Percentiles rank a stretch among this genome's conserved stretches.
Evolutionary conservation across 2,329 filamentous ascomycete genomes (phyloP).

Genomic region (Ophiostoma triangulosporum): DNA sequence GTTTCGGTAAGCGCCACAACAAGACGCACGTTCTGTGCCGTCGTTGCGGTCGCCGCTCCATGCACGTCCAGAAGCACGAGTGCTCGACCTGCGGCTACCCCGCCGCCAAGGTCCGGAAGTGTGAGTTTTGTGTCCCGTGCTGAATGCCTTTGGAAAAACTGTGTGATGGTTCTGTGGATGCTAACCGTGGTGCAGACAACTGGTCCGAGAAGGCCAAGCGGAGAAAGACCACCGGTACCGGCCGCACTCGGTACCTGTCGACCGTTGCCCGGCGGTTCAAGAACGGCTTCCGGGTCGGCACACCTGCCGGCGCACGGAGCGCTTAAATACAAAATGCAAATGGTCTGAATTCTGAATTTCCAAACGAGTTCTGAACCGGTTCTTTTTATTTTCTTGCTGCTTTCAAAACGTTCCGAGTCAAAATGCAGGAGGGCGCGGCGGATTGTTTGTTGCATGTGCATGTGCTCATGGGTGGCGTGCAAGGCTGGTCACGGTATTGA

Average conservation of each 20-base stretch:
- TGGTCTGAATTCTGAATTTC: too few species aligned
- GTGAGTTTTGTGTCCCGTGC: constrained; percentile 46
- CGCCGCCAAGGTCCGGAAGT: constrained; percentile 93
- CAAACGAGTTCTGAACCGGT: background rate
- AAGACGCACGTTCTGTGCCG: constrained; percentile 98
- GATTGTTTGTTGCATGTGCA: background rate
- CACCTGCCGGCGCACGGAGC: constrained; percentile 68
- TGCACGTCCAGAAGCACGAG: constrained; percentile 99
- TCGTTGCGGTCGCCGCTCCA: constrained; percentile 92
- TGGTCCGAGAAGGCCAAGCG: constrained; percentile 99
- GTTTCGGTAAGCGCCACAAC: constrained; percentile 58
- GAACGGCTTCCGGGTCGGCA: constrained; percentile 92
- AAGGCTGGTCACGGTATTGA: background rate
- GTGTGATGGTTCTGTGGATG: background rate
- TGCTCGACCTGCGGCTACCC: constrained; percentile 94
- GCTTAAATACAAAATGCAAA: too few species aligned
- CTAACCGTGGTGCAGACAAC: constrained; percentile 54
- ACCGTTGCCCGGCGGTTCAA: constrained; percentile 83
- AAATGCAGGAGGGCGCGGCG: constrained; percentile 1
- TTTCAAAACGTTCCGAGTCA: background rate
- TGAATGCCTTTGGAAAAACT: background rate
- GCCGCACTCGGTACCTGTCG: constrained; percentile 93
- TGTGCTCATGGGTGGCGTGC: background rate
- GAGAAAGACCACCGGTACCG: constrained; percentile 97
- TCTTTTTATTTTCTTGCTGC: background rate